Base-by-base conservation (phyloP, 805 yeast species). In the Isabelozyma rhagii region DNA sequence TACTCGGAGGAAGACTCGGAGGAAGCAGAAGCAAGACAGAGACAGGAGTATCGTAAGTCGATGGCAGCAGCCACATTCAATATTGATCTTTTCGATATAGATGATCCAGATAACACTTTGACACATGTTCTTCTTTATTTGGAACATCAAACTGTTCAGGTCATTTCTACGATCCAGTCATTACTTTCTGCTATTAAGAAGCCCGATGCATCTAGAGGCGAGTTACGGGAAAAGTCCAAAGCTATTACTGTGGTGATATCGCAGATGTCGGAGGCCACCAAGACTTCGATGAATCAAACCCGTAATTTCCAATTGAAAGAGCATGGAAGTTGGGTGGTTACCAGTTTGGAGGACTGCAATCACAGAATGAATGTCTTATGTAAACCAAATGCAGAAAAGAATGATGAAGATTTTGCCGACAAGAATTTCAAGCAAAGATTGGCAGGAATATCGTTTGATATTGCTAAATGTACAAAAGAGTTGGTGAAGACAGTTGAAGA, bases 401-500 rank as follows among this genome's bases (percentile, higher is more conserved):
- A 68, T 40, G 87, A 84, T 55, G 69, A 61, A 36, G 89, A 84
- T 47, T 84, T 79, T 62, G 97, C 97, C 2, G 96, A 90, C 63
- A 87, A 88, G 66, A 87, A 87, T 58, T 86, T 90, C 72, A 89
- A 89, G 68, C 97, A 93, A 68, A 81, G 97, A 61, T 80, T 93
- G 55, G 98, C 98, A 0, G 97, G 97, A 2, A 87, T 92, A 57
- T 93, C 97, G 28, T 93, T 91, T 71, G 98, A 93, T 66, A 89
- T 93, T 70, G 97, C 97, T 21, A 91, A 93, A 68, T 87, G 96
- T 66, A 93, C 97, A 5, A 93, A 92, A 67, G 98, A 93, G 67
- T 78, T 93, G 62, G 98, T 93, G 17, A 92, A 92, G 71, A 89
- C 96, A 1, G 97, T 93, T 5, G 97, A 93, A 65, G 97, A 92